Evolutionary conservation across 345 rosid species (phyloP).

Genomic region (Gossypium herbaceum): DNA sequence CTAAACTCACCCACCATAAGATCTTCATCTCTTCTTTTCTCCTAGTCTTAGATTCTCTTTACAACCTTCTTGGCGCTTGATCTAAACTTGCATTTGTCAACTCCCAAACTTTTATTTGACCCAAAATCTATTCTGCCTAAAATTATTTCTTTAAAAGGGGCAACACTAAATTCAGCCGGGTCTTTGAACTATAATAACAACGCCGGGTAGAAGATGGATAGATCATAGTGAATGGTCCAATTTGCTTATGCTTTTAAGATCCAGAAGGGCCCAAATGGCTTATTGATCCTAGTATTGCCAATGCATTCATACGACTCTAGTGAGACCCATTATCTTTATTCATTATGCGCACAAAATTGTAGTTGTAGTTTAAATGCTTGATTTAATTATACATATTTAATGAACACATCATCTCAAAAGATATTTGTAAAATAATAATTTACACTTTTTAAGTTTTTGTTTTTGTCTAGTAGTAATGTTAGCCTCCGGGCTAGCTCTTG

Average conservation of each 20-base stretch:
- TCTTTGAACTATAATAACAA: too few species aligned
- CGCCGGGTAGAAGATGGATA: neutral
- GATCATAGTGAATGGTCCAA: neutral
- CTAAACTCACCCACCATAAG: slow-evolving; percentile 23
- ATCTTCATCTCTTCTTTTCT: slow-evolving; percentile 22
- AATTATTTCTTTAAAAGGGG: neutral
- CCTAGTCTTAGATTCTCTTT: neutral
- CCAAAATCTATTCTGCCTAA: neutral
- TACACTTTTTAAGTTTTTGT: too few species aligned
- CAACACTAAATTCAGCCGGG: neutral
- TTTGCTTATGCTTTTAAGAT: neutral
- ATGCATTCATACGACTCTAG: neutral
- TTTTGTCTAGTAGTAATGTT: too few species aligned
- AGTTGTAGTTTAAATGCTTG: too few species aligned
- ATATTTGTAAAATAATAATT: too few species aligned
- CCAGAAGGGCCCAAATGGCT: neutral
- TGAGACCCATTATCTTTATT: neutral
- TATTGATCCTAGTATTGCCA: neutral
- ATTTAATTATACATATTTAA: too few species aligned
- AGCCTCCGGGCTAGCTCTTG: too few species aligned
- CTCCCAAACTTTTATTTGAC: neutral
- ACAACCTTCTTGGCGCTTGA: neutral
- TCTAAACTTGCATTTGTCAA: neutral
- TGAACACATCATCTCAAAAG: too few species aligned
- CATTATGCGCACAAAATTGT: too few species aligned